phyloP scores from a whole-genome alignment of 2,329 filamentous ascomycete genomes.

The Didymella sp. region DNA sequence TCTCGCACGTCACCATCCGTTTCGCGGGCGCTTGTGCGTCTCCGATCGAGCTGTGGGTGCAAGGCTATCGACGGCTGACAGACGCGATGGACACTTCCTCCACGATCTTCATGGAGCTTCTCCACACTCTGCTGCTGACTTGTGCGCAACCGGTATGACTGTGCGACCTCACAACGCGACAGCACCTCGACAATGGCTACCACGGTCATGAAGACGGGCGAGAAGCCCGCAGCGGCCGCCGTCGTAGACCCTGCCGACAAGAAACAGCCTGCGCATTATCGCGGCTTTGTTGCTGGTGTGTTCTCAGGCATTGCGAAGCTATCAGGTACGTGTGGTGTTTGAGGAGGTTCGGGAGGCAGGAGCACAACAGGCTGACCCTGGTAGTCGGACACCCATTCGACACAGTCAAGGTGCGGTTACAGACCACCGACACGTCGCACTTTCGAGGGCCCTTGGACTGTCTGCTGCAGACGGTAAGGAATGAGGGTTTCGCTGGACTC shows the following conservation, averaged over 20 bases:
- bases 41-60: constrained; percentile 32
- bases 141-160: constrained; percentile 33
- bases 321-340: constrained; percentile 65
- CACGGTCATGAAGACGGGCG: constrained; percentile 42
- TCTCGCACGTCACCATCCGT: constrained; percentile 40
- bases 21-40: constrained; percentile 44
- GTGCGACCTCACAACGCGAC: constrained; percentile 6
- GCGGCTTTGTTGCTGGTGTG: constrained; percentile 95
- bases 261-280: constrained; percentile 69
- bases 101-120: constrained; percentile 4
- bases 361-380: constrained; percentile 20
- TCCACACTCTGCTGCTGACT: constrained; percentile 17
- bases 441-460: constrained; percentile 90
- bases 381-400: constrained; percentile 79
- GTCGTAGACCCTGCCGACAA: constrained; percentile 39
- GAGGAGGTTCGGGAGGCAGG: not conserved
- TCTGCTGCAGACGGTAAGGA: constrained; percentile 79
- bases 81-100: constrained; percentile 14
- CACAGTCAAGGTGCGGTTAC: constrained; percentile 93
- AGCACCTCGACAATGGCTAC: constrained; percentile 43
- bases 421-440: constrained; percentile 78
- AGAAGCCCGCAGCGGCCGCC: constrained; percentile 35
- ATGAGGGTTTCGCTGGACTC: constrained; percentile 82
- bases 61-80: constrained; percentile 18
- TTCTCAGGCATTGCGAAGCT: constrained; percentile 94